Evolutionary conservation across 306 rosid species (phyloP).

Genomic region (Ormosia semicastrata): DNA sequence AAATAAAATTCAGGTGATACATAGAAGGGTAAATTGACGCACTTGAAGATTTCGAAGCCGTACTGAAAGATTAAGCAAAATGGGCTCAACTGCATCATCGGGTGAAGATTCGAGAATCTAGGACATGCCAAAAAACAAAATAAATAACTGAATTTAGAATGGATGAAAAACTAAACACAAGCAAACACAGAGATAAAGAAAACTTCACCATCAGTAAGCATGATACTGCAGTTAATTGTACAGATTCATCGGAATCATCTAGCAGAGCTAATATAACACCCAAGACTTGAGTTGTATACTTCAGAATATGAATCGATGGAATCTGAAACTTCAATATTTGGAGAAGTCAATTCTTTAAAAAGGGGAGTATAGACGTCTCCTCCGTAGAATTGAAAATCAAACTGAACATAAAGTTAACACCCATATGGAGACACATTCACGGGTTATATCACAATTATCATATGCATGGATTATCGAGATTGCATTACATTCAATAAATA

Average conservation of each 20-base stretch:
- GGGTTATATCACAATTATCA: conserved; percentile 1
- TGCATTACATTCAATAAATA: background rate
- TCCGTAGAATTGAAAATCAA: background rate
- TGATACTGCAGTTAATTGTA: conserved; percentile 90
- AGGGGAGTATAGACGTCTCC: background rate
- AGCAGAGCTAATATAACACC: conserved; percentile 92
- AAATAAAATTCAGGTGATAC: background rate
- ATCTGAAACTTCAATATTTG: conserved; percentile 54
- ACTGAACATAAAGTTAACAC: conserved; percentile 15
- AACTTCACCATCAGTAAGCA: conserved; percentile 77
- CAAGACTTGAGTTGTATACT: conserved; percentile 75
- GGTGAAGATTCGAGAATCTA: conserved; percentile 87
- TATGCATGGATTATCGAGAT: background rate
- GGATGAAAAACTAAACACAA: background rate
- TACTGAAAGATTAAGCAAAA: conserved; percentile 73
- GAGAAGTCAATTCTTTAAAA: conserved; percentile 20
- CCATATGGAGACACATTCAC: conserved; percentile 12
- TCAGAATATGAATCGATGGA: conserved; percentile 69
- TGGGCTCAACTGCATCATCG: conserved; percentile 83
- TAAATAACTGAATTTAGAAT: conserved; percentile 29
- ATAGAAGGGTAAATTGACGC: conserved; percentile 21
- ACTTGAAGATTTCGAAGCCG: conserved; percentile 95
- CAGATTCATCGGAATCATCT: conserved; percentile 87
- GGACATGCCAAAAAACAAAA: conserved; percentile 26
- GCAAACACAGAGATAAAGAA: conserved; percentile 4